Evolutionary conservation across 164 flowering plant genomes (phyloP).

Genomic region (Tetracentron sinense): DNA sequence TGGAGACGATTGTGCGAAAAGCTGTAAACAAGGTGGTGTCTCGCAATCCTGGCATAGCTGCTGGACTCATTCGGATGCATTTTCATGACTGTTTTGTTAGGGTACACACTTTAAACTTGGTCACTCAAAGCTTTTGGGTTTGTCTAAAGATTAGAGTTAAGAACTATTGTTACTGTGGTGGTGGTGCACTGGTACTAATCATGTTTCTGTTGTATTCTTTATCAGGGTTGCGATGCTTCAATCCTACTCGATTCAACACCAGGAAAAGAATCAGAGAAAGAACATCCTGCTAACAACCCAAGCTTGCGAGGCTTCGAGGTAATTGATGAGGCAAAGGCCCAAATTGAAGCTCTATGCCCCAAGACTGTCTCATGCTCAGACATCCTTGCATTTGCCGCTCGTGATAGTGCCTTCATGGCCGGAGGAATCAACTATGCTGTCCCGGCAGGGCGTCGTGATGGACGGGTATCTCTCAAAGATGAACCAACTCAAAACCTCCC

Average conservation of each 20-base stretch:
- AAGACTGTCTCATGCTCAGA: constrained; percentile 23
- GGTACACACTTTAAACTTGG: constrained; percentile 11
- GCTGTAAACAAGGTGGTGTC: constrained; percentile 10
- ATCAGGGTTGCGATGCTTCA: constrained; percentile 20
- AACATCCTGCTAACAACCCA: constrained; percentile 11
- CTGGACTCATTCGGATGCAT: constrained; percentile 38
- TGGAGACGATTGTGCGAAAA: constrained; percentile 33
- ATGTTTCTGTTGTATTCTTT: not conserved
- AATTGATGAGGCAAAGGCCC: constrained; percentile 19
- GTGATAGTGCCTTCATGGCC: constrained; percentile 11
- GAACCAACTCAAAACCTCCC: constrained; percentile 9
- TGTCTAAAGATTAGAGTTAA: not conserved
- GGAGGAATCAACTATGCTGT: constrained; percentile 12
- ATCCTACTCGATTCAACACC: constrained; percentile 10
- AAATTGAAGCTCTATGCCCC: constrained; percentile 16
- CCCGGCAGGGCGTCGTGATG: constrained; percentile 18
- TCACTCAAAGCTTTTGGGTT: not conserved
- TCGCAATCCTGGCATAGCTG: constrained; percentile 22
- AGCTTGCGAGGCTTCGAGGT: constrained; percentile 18
- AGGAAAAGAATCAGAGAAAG: constrained; percentile 12
- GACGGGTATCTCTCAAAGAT: constrained; percentile 2
- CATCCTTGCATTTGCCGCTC: constrained; percentile 23
- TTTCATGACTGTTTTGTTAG: constrained; percentile 47
- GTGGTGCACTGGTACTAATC: not conserved
- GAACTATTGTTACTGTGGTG: not conserved